Conservation (phyloP, 192 early-diverging fungal species). For the Coemansia sp. region DNA sequence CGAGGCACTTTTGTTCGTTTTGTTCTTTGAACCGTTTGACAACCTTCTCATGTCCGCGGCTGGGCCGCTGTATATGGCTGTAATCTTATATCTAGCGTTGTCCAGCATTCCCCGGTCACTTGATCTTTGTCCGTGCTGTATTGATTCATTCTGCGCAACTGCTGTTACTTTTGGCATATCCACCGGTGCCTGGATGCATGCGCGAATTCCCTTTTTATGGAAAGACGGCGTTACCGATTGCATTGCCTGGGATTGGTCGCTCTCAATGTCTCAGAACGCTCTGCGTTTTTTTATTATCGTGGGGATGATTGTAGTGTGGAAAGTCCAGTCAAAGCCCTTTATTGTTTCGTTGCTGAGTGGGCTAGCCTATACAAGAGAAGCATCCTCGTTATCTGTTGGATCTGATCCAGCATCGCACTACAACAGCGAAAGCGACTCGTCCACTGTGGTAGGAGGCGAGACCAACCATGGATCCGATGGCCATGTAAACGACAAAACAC, state of each 20-base stretch:
- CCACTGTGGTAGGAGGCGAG: slow-evolving; percentile 3
- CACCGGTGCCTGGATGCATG: slow-evolving; percentile 45
- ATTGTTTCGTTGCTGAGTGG: slow-evolving; percentile 18
- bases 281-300: slow-evolving; percentile 37
- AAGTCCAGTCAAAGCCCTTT: slow-evolving; percentile 39
- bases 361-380: neutral
- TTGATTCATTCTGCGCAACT: slow-evolving; percentile 49
- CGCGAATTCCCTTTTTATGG: slow-evolving; percentile 43
- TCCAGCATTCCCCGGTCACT: slow-evolving; percentile 41
- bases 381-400: neutral
- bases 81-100: slow-evolving; percentile 27
- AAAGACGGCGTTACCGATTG: slow-evolving; percentile 21
- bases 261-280: slow-evolving; percentile 32
- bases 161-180: slow-evolving; percentile 44
- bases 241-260: slow-evolving; percentile 49
- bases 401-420: neutral
- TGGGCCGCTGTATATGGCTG: slow-evolving; percentile 40
- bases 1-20: slow-evolving; percentile 54
- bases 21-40: slow-evolving; percentile 30
- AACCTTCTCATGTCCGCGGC: slow-evolving; percentile 33
- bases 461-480: neutral
- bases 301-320: slow-evolving; percentile 44
- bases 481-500: neutral
- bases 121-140: slow-evolving; percentile 54
- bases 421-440: slow-evolving; percentile 12